A percentile compares a stretch with the other conserved stretches of the same genome.
phyloP scores from a whole-genome alignment of 345 rosid genomes.

The Gossypium raimondii region DNA sequence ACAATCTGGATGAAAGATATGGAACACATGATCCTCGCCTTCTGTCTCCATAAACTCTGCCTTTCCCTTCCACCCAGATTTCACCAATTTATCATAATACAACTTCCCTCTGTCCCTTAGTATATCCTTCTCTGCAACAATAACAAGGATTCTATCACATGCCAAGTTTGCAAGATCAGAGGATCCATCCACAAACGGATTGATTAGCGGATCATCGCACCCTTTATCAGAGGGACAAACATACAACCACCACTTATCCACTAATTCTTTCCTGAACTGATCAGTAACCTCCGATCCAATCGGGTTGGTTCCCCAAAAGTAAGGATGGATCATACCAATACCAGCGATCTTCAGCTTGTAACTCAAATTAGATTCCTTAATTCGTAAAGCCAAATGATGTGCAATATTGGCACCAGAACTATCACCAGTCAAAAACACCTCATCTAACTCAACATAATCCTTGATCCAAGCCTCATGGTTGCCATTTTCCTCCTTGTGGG shows the following conservation, averaged over 20 bases:
- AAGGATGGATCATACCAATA: conserved; percentile 66
- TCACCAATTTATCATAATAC: conserved; percentile 45
- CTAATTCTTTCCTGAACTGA: conserved; percentile 44
- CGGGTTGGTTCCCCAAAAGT: conserved; percentile 64
- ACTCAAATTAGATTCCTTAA: conserved; percentile 23
- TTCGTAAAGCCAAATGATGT: conserved; percentile 54
- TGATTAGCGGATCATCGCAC: conserved; percentile 67
- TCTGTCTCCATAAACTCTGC: conserved; percentile 52
- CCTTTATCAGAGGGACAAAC: conserved; percentile 66
- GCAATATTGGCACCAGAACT: conserved; percentile 73
- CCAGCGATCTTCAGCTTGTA: conserved; percentile 39
- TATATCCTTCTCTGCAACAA: conserved; percentile 64
- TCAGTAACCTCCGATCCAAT: conserved; percentile 52
- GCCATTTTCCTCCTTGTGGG: conserved; percentile 20
- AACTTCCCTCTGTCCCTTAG: conserved; percentile 52
- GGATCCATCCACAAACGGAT: conserved; percentile 54
- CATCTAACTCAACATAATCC: conserved; percentile 40
- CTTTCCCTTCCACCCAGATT: conserved; percentile 47
- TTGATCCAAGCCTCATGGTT: conserved; percentile 46
- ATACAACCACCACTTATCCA: conserved; percentile 76
- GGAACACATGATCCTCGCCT: conserved; percentile 72
- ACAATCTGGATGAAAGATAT: conserved; percentile 45
- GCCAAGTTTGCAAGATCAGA: conserved; percentile 36
- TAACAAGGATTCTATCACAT: conserved; percentile 44
- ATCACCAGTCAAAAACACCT: conserved; percentile 56